Percentiles rank a stretch among this genome's conserved stretches.
These are phyloP conservation scores for Austroboletus festivus DNA, from an alignment of 768 basidiomycete species.

Conservation along the genomic window DNA sequence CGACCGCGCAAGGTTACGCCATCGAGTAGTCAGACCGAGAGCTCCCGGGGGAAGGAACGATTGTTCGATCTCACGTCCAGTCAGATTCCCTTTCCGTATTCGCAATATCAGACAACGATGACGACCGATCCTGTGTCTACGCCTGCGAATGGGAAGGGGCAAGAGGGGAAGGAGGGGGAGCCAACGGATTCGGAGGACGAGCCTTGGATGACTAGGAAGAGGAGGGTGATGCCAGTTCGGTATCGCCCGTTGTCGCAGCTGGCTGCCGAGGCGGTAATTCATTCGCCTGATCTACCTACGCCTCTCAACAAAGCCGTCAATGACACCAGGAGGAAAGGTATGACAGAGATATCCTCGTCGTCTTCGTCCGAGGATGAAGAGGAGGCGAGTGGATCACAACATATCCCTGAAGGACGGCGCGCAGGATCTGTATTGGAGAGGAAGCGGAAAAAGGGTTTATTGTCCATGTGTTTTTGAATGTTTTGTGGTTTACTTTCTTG, in stretches of 20 bases:
- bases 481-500: not conserved
- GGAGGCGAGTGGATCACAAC: conserved; percentile 36
- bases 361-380: conserved; percentile 42
- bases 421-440: conserved; percentile 42
- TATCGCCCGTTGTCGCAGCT: conserved; percentile 57
- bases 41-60: conserved; percentile 18
- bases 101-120: conserved; percentile 35
- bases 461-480: conserved; percentile 3
- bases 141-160: too few species aligned
- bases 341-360: conserved; percentile 25
- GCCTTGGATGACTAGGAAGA: conserved; percentile 16
- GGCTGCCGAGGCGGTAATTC: conserved; percentile 31
- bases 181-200: conserved; percentile 23
- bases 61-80: conserved; percentile 53
- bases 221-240: conserved; percentile 7
- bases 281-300: conserved; percentile 36
- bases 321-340: conserved; percentile 25
- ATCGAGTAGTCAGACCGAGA: not conserved
- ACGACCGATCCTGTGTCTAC: too few species aligned
- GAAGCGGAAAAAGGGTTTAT: conserved; percentile 26
- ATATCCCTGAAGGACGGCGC: conserved; percentile 57
- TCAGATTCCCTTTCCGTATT: conserved; percentile 53
- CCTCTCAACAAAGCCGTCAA: conserved; percentile 30
- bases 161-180: conserved; percentile 39
- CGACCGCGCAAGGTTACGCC: not conserved